phyloP scores from a whole-genome alignment of 768 basidiomycete genomes.

The Rhodotorula babjevae region DNA sequence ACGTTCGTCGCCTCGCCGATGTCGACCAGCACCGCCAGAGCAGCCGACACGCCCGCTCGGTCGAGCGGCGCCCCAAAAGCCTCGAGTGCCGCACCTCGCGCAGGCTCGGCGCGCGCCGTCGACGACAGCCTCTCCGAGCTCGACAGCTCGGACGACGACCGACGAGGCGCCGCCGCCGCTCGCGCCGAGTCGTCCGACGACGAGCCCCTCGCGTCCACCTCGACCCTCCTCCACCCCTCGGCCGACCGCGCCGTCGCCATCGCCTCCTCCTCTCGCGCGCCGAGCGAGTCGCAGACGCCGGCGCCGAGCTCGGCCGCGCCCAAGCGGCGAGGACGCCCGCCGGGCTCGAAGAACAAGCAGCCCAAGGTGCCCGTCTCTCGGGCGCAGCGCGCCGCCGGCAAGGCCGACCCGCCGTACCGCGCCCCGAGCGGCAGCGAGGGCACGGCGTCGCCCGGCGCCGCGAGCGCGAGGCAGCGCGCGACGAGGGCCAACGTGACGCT shows the following conservation, averaged over 20 bases:
- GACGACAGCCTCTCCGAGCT: constrained; percentile 17
- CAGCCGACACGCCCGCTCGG: not conserved
- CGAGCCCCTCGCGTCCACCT: not conserved
- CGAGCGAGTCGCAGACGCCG: not conserved
- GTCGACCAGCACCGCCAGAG: not conserved
- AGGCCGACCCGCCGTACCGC: not conserved
- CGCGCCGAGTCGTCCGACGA: not conserved
- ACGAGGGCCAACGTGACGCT: constrained; percentile 26
- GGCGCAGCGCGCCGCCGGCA: not conserved
- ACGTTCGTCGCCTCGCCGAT: not conserved
- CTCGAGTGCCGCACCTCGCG: no score
- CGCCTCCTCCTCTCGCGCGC: no score
- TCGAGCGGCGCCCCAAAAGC: not conserved
- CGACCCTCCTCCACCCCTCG: not conserved
- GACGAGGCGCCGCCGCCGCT: not conserved
- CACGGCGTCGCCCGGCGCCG: not conserved
- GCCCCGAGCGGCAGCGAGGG: not conserved
- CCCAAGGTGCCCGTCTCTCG: not conserved
- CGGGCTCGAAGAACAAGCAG: constrained; percentile 1
- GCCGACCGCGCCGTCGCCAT: no score
- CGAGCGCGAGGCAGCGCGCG: not conserved
- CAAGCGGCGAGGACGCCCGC: not conserved
- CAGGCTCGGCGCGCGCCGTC: not conserved
- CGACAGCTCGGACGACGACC: not conserved
- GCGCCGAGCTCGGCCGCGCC: not conserved